Base-by-base conservation (phyloP, 345 rosid species). In the Eucalyptus lansdowneana region DNA sequence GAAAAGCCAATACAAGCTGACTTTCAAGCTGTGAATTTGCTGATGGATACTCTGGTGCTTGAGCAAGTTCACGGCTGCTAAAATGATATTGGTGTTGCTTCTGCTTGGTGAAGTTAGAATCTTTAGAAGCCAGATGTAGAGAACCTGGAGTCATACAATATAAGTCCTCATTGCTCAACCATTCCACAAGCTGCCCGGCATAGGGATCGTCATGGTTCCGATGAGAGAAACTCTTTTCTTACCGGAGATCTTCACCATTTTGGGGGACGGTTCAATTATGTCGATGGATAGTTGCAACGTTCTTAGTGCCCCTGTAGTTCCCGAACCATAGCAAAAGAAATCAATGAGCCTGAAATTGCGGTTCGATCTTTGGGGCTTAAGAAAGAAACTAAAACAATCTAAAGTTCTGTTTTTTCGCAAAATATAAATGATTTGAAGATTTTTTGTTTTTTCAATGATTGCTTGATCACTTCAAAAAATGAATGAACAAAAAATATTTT, bases 181-280 rank as follows among this genome's bases (percentile, higher is more conserved):
- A 19, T 72, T 72, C 45, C 45, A 40, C 83, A 76, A 37, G 45
- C 47, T 76, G 47, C 83, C 83, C 12, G 29, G 12, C 14, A 13
- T 37, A 9, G 83, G 47, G 47, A 72, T 37, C 27, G 14, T 10
- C 0, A 3, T 4, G 47, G 83, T 76, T 76, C 11, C 3, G 0
- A 76, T 11, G 27, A 40, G 45, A 21, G 15, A 19, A 21, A 11
- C 83, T 72, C 14, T 31, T 34, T 42, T 72, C 45, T 19, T 10
- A 72, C 81, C 22, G 3, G 47, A 76, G 47, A 76, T 76, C 83
- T 37, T 11, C 5, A 24, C 47, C 83, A 37, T 17, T 2, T 37
- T 37, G 83, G 45, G 0, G 45, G 81, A 72, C 27, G 25, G 83
- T 76, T 76, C 3, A 22, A 21, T 25, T 22, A 11, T 21, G 9